phyloP scores from a whole-genome alignment of 129 eudicot species.

The Arctium minus region DNA sequence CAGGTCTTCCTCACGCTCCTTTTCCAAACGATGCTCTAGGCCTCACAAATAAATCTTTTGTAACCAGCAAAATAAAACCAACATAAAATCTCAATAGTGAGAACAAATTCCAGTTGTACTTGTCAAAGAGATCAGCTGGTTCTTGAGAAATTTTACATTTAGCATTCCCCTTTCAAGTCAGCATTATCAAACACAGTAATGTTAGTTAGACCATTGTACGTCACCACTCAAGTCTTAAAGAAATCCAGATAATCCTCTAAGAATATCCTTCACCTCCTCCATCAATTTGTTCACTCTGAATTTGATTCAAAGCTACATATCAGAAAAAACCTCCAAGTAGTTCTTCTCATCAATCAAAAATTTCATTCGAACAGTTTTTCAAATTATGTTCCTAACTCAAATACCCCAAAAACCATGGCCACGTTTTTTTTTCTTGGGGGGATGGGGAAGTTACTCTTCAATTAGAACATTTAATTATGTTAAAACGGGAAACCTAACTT shows the following conservation, averaged over 20 bases:
- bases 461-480: not conserved
- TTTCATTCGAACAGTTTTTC: not conserved
- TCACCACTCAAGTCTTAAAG: not conserved
- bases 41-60: not conserved
- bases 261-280: not conserved
- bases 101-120: not conserved
- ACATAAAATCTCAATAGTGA: not conserved
- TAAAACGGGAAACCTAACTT: not conserved
- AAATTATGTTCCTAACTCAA: not conserved
- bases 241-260: not conserved
- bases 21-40: not conserved
- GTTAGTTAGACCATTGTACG: not conserved
- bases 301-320: conserved; percentile 6
- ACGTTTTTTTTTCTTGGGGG: too few relatives aligned
- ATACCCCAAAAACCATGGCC: not conserved
- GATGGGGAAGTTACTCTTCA: too few relatives aligned
- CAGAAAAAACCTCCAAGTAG: not conserved
- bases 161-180: not conserved
- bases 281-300: not conserved
- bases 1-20: not conserved
- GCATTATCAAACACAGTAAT: not conserved
- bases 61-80: not conserved
- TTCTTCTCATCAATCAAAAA: not conserved
- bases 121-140: not conserved
- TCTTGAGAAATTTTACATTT: not conserved